A percentile compares a stretch with the other conserved stretches of the same genome.
These are phyloP conservation scores for Ambrosiella xylebori DNA, from an alignment of 2,329 filamentous ascomycete genomes.

Conservation along the genomic window DNA sequence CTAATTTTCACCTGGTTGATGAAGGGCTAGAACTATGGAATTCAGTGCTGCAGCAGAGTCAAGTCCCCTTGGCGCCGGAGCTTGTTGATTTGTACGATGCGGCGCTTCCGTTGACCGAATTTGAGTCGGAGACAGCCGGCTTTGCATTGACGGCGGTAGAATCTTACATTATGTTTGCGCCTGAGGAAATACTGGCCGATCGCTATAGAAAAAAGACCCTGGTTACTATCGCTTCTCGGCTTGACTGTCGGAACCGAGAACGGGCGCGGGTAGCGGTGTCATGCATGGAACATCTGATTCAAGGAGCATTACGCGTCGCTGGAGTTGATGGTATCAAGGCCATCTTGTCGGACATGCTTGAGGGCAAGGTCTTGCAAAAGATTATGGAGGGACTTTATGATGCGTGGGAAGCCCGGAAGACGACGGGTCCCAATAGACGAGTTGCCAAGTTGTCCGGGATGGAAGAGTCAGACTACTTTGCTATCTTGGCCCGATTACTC, in stretches of 20 bases:
- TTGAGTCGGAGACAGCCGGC: slow-evolving; percentile 45
- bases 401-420: slow-evolving; percentile 58
- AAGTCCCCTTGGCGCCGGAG: slow-evolving; percentile 40
- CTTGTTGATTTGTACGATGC: slow-evolving; percentile 46
- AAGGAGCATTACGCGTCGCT: slow-evolving; percentile 43
- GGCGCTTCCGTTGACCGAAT: slow-evolving; percentile 48
- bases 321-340: slow-evolving; percentile 41
- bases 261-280: slow-evolving; percentile 39
- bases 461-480: slow-evolving; percentile 71
- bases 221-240: slow-evolving; percentile 31
- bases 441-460: slow-evolving; percentile 53
- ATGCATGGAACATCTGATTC: slow-evolving; percentile 48
- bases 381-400: slow-evolving; percentile 50
- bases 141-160: slow-evolving; percentile 48
- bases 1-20: slow-evolving; percentile 70
- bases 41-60: slow-evolving; percentile 51
- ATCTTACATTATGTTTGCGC: slow-evolving; percentile 52
- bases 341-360: slow-evolving; percentile 48
- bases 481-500: slow-evolving; percentile 61
- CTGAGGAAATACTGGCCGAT: slow-evolving; percentile 46
- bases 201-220: slow-evolving; percentile 33
- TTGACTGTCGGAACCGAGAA: slow-evolving; percentile 38
- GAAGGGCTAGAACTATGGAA: slow-evolving; percentile 85
- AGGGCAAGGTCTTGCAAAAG: slow-evolving; percentile 42
- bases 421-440: slow-evolving; percentile 61